Evolutionary conservation across 495 filamentous ascomycete species (phyloP), one percentile per base, ranked within the genome.

Genomic region (Penicillium canescens): DNA sequence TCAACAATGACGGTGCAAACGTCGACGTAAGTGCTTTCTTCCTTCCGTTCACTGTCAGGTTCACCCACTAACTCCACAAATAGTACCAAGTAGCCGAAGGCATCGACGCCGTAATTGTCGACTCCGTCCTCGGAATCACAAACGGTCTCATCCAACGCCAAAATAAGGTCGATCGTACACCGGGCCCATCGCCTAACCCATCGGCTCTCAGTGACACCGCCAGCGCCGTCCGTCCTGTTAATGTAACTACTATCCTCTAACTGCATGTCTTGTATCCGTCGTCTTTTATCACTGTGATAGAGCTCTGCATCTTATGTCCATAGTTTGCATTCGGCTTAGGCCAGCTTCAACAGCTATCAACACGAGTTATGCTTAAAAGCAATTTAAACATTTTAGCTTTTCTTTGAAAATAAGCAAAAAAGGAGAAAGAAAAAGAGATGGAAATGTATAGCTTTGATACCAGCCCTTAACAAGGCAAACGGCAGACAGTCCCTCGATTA

Each of bases 51-150:
- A 37, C n/a, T 10, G 6, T 5, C 16, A 4, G 8, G 8, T 31
- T 10, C 6, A 31, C 23, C 12, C 38, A 33, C 2, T 21, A 9
- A 33, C 6, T 36, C 37, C 41, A 4, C 4, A 14, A 31, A 52
- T 62, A 92, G 88, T 75, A 86, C 54, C 94, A 98, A 86, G 92
- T 95, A 13, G 86, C 91, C 20, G 90, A 96, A 69, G 94, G 94
- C 41, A 95, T 98, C 46, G 93, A 98, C 71, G 93, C 93, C 6
- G 92, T 98, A 21, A 98, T 98, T 64, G 94, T 97, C 36, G 93
- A 98, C 64, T 91, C 82, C 38, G 93, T 98, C 9, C 77, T 97
- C 12, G 86, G 86, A 18, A 93, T 96, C 49, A 79, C 86, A 16
- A 86, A 89, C 60, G 86, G 86, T 1, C 76, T 89, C 44, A 89